Evolutionary conservation across 495 filamentous ascomycete genomes (phyloP), one percentile per base, ranked within the genome.

Genomic region (Neurospora sublineolata): DNA sequence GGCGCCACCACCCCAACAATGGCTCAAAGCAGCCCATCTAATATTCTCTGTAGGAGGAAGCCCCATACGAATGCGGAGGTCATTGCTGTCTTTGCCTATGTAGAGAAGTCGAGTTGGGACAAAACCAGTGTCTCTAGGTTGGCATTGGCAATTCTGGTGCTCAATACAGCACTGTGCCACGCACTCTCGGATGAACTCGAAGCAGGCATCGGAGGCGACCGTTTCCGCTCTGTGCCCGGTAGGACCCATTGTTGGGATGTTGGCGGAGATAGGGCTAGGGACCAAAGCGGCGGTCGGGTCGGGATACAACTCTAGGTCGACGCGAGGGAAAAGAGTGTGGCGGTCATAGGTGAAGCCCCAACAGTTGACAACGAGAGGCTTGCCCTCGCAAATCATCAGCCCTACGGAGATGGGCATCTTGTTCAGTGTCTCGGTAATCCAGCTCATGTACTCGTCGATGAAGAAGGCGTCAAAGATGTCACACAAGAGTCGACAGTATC

Each of bases 1-100:
- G 46, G 46, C 20, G 4, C 46, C 46, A 27, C 72, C 44, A 0
- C 72, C 72, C 72, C 68, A 73, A 37, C 72, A 73, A 42, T 73
- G 72, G 18, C 72, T 73, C 10, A 73, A 33, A 30, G 72, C 68
- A 5, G 46, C 46, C 46, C 46, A 67, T 68, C 46, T 73, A 38
- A 8, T 70, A 38, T 27, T 14, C 37, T 18, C 72, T n/a, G 27
- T 70, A 0, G 14, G 38, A 23, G 8, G 16, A 71, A 23, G 1
- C 68, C n/a, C 42, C 9, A 10, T 46, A 0, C 11, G 11, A 7
- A 58, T 14, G 20, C 11, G 46, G 30, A 23, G 37, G 46, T 71
- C 14, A 20, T 27, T 23, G 37, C 37, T 3, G 30, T 27, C 14
- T 12, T 27, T 33, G 5, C 72, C 72, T 12, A 73, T 20, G 33